Percentiles rank a stretch among this genome's conserved stretches.
Evolutionary conservation across 805 yeast species (phyloP).

Genomic region (Yamadazyma akitaensis): DNA sequence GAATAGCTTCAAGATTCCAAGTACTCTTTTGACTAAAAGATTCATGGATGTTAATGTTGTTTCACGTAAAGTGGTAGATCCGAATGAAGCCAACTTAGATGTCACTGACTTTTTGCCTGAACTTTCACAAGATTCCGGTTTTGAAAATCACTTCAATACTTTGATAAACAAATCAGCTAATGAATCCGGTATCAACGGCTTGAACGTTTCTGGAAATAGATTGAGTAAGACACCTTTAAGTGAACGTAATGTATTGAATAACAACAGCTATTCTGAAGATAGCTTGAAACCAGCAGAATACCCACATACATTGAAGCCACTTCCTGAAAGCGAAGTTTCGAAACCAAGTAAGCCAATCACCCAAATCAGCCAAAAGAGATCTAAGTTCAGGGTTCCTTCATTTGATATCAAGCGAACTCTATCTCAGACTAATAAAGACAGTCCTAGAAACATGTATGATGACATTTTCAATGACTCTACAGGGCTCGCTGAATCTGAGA

Average conservation of each 20-base stretch:
- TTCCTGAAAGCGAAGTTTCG: not conserved
- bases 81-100: constrained; percentile 40
- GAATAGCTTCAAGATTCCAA: constrained; percentile 24
- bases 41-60: constrained; percentile 42
- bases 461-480: constrained; percentile 21
- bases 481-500: constrained; percentile 6
- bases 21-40: constrained; percentile 24
- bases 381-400: constrained; percentile 40
- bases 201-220: constrained; percentile 18
- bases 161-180: constrained; percentile 8
- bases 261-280: constrained; percentile 11
- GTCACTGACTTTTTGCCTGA: constrained; percentile 45
- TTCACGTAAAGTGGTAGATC: constrained; percentile 41
- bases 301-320: constrained; percentile 3
- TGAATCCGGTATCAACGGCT: constrained; percentile 10
- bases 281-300: constrained; percentile 1
- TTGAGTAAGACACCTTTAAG: constrained; percentile 25
- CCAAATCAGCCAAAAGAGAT: constrained; percentile 14
- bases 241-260: constrained; percentile 27
- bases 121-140: constrained; percentile 46
- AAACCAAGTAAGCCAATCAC: constrained; percentile 5
- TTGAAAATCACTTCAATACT: constrained; percentile 41
- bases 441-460: constrained; percentile 22
- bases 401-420: constrained; percentile 37
- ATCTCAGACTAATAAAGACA: constrained; percentile 1